phyloP scores from a whole-genome alignment of 106 monocot genomes.

The Dendrobium officinale region DNA sequence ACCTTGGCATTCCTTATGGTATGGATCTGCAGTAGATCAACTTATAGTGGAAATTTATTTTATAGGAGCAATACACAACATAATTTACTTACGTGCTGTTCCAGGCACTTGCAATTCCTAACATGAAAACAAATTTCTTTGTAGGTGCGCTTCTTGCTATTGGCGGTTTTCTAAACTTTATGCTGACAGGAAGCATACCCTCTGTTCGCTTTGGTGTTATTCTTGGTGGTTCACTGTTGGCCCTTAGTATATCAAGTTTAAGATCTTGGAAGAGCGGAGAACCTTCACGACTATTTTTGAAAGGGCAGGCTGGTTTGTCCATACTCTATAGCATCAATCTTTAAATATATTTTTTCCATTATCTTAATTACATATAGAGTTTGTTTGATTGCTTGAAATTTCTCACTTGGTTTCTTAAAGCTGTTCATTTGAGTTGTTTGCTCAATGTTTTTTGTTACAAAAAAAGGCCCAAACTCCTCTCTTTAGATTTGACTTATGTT shows the following conservation, averaged over 20 bases:
- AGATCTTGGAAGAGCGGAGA: constrained; percentile 62
- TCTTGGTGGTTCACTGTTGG: constrained; percentile 60
- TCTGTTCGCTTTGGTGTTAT: constrained; percentile 88
- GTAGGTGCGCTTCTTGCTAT: constrained; percentile 36
- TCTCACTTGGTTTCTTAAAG: background rate
- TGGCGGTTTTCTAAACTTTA: constrained; percentile 80
- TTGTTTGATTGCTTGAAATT: background rate
- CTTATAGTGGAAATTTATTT: background rate
- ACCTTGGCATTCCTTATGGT: constrained; percentile 91
- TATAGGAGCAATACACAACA: background rate
- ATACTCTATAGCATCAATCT: background rate
- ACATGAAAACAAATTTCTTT: background rate
- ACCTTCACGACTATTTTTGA: constrained; percentile 40
- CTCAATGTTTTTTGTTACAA: background rate
- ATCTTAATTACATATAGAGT: background rate
- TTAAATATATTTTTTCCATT: background rate
- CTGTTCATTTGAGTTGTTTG: background rate
- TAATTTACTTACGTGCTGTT: background rate
- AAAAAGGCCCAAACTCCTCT: background rate
- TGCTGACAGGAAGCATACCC: constrained; percentile 74
- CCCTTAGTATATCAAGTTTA: constrained; percentile 56
- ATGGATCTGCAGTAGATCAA: constrained; percentile 10
- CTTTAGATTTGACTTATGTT: background rate
- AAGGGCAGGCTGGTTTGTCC: constrained; percentile 76
- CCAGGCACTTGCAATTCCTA: too few relatives aligned